Conservation (phyloP, 2,329 filamentous ascomycete species). For the Epichloe coenophiala region DNA sequence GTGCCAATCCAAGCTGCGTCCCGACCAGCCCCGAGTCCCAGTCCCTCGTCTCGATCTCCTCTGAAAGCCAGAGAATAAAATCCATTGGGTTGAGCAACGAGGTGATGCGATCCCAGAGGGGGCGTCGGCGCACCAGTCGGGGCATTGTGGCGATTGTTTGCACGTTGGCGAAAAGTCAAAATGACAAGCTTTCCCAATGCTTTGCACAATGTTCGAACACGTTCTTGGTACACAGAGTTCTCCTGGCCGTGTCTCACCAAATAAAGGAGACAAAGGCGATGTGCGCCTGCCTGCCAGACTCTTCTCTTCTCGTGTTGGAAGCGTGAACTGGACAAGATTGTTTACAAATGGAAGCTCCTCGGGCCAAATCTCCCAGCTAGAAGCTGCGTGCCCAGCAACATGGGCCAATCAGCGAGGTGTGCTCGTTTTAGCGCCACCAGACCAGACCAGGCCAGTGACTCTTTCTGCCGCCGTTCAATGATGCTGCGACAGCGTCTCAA, state of each 20-base stretch:
- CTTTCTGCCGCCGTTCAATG: too few relatives aligned
- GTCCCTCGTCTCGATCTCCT: constrained; percentile 82
- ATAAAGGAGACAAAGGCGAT: neutral
- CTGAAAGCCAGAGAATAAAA: constrained; percentile 78
- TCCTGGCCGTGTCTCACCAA: neutral
- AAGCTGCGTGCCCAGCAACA: neutral
- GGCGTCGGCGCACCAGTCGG: constrained; percentile 66
- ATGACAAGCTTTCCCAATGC: neutral
- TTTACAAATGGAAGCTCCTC: constrained; percentile 10
- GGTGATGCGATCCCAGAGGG: constrained; percentile 68
- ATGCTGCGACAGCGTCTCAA: neutral
- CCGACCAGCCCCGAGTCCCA: constrained; percentile 77
- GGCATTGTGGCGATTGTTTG: constrained; percentile 36
- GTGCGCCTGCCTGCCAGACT: neutral
- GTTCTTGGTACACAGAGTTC: neutral
- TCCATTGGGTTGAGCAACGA: constrained; percentile 77
- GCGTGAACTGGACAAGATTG: constrained; percentile 6
- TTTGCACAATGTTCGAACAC: neutral
- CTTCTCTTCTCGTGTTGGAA: neutral
- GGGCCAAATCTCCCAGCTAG: neutral
- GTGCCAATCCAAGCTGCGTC: constrained; percentile 55
- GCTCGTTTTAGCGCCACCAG: neutral
- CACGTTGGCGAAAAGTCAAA: neutral
- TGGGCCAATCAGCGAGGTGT: neutral
- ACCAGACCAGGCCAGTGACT: neutral